Evolutionary conservation across 2,329 filamentous ascomycete genomes (phyloP).

Genomic region (Parascedosporium putredinis): DNA sequence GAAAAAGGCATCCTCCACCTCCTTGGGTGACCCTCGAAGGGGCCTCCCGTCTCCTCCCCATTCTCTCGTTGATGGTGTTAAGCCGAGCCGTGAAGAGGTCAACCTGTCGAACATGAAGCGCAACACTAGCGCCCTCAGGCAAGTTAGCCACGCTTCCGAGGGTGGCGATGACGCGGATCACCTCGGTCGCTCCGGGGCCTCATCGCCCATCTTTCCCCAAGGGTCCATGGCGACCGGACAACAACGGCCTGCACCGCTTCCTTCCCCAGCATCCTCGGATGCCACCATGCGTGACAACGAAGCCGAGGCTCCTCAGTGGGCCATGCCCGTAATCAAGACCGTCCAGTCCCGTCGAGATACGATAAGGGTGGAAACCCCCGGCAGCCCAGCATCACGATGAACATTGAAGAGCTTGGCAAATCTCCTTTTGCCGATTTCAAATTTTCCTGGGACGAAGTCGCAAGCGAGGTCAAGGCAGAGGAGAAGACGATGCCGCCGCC

Average conservation of each 20-base stretch:
- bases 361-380: constrained; percentile 33
- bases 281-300: constrained; percentile 25
- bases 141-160: not conserved
- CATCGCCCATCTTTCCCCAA: not conserved
- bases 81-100: not conserved
- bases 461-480: not conserved
- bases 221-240: constrained; percentile 1
- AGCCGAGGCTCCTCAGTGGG: constrained; percentile 14
- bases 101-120: not conserved
- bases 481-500: not conserved
- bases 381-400: constrained; percentile 37
- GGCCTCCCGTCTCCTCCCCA: not conserved
- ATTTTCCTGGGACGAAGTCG: constrained; percentile 4
- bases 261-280: constrained; percentile 31
- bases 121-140: not conserved
- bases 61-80: not conserved
- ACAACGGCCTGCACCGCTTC: constrained; percentile 22
- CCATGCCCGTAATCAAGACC: constrained; percentile 33
- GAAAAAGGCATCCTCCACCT: not conserved
- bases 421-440: constrained; percentile 6
- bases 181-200: not conserved
- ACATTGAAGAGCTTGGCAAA: constrained; percentile 24
- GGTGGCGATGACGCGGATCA: not conserved
- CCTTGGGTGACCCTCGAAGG: not conserved
- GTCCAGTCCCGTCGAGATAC: constrained; percentile 42